Conservation (phyloP, 176 grass and related monocot genomes). For the Zizania latifolia region DNA sequence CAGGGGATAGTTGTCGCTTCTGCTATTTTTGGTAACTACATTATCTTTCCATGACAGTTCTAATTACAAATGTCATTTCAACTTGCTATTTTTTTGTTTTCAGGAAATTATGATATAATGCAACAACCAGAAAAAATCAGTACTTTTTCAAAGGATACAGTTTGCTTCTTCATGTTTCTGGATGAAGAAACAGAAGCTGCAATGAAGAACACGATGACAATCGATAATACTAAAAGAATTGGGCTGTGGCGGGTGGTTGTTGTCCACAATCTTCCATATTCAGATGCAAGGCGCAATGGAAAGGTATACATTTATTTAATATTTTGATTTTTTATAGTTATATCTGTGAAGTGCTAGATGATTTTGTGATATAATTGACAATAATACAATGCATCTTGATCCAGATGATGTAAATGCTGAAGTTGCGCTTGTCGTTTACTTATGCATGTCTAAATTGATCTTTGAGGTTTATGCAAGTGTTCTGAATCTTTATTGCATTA, state of each 20-base stretch:
- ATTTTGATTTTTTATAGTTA: constrained; percentile 26
- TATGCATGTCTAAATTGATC: background rate
- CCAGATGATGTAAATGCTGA: background rate
- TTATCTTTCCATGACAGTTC: background rate
- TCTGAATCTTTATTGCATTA: background rate
- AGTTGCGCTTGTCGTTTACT: background rate
- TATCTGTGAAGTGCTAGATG: background rate
- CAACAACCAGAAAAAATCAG: constrained; percentile 92
- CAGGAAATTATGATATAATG: constrained; percentile 98
- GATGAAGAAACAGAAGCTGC: constrained; percentile 88
- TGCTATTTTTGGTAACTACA: constrained; percentile 89
- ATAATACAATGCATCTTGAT: background rate
- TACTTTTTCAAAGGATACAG: constrained; percentile 61
- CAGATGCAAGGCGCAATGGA: constrained; percentile 83
- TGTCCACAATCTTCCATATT: constrained; percentile 86
- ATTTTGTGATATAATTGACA: background rate
- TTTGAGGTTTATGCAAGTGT: background rate
- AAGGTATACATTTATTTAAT: constrained; percentile 48
- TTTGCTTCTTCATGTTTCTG: constrained; percentile 99
- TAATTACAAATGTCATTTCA: constrained; percentile 10
- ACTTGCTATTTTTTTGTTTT: constrained; percentile 22
- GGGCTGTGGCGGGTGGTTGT: constrained; percentile 81
- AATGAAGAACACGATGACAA: constrained; percentile 66
- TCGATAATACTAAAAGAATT: constrained; percentile 50
- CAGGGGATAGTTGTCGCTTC: constrained; percentile 72